Evolutionary conservation across 169 alveolate genomes (phyloP), one percentile per base, ranked within the genome.

Genomic region (Blepharisma undulans): DNA sequence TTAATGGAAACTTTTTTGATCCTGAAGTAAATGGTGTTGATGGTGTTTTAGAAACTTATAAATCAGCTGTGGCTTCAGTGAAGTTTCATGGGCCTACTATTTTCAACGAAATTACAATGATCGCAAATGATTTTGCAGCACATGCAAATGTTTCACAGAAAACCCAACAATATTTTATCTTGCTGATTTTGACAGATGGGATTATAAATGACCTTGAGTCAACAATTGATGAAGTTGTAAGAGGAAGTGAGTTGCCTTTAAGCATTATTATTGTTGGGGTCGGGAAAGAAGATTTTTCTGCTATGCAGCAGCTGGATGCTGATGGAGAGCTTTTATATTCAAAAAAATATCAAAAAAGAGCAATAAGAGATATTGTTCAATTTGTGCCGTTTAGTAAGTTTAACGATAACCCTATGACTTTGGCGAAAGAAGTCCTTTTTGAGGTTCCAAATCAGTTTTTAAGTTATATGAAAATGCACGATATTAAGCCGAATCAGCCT

Each of bases 381-480:
- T 97, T 97, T 95, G 98, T 97, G 21, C 96, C 95, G 25, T 97
- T 95, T 92, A 89, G 93, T 25, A 92, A 97, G 77, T 96, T 87
- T 86, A 94, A 93, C 85, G 82, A 87, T 19, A 91, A 95, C 90
- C 95, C 91, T 48, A 71, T 84, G 4, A 92, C 90, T 12, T 94
- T 97, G 33, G 97, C 98, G 33, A 94, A 95, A 87, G 96, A 97
- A 90, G 98, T 97, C 8, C 94, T 97, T 32, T 87, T 89, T 80
- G 98, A 97, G 91, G 93, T 97, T 19, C 98, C 98, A 29, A 93
- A 92, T 72, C 93, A 97, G 84, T 81, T 97, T 32, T 97, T 94
- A 10, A 93, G 91, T 72, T 97, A 95, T 88, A 92, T 95, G 33
- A 25, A 84, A 59, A 36, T n/a, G 74, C 30, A 84, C 7, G 29